These are phyloP conservation scores for Capsicum pubescens DNA, from an alignment of 257 asterid genomes.

Conservation along the genomic window DNA sequence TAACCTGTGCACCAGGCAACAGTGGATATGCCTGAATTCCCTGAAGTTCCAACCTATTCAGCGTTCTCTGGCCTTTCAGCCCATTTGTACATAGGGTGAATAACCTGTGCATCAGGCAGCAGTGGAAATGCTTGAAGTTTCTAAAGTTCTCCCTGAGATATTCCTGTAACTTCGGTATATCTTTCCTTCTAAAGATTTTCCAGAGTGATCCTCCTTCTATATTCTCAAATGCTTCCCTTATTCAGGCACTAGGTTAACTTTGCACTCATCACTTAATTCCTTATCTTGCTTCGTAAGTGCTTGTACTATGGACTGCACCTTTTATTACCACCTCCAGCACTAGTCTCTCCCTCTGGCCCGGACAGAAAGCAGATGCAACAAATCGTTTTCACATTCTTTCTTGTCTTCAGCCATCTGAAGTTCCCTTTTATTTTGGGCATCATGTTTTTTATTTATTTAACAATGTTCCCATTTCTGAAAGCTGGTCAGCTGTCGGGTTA, in stretches of 20 bases:
- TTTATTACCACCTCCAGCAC: not conserved
- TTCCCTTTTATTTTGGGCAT: too few species aligned
- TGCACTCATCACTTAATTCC: not conserved
- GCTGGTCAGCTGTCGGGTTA: not conserved
- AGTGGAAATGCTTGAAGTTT: constrained; percentile 7
- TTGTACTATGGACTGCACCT: not conserved
- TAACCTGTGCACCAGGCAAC: not conserved
- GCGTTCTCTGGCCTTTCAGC: too few species aligned
- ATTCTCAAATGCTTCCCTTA: not conserved
- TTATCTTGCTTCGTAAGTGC: not conserved
- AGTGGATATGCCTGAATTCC: too few species aligned
- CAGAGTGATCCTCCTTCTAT: not conserved
- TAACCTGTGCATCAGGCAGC: too few species aligned
- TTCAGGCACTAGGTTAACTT: not conserved
- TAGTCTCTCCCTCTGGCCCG: not conserved
- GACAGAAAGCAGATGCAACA: not conserved
- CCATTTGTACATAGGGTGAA: too few species aligned
- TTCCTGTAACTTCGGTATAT: constrained; percentile 1
- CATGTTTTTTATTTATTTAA: not conserved
- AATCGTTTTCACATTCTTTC: not conserved
- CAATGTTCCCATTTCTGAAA: not conserved
- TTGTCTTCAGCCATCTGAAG: not conserved
- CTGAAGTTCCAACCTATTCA: too few species aligned
- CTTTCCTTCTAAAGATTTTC: not conserved
- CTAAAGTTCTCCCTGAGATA: not conserved